phyloP scores from a whole-genome alignment of 768 basidiomycete genomes.

The Tricholomella constricta region DNA sequence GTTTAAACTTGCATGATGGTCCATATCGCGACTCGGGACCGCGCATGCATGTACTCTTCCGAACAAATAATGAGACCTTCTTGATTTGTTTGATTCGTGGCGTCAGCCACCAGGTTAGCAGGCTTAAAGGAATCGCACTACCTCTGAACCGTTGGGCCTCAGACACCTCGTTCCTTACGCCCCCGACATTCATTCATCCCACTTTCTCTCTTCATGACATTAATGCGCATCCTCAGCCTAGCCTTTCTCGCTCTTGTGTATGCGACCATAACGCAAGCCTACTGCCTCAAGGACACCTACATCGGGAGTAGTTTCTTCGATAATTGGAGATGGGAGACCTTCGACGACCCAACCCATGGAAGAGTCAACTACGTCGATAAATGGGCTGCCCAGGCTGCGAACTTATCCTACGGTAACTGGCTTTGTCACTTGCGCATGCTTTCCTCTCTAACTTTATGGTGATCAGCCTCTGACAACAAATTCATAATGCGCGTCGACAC shows the following conservation, averaged over 20 bases:
- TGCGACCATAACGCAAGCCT: conserved; percentile 2
- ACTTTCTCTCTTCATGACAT: conserved; percentile 4
- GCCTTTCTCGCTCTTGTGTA: conserved; percentile 4
- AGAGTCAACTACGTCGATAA: conserved; percentile 58
- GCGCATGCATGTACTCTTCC: conserved; percentile 5
- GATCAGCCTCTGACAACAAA: conserved; percentile 36
- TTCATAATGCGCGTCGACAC: conserved; percentile 64
- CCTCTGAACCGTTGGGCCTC: not conserved
- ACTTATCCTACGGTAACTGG: conserved; percentile 51
- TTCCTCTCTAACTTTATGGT: not conserved
- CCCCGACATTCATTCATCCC: conserved; percentile 4
- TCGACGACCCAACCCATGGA: conserved; percentile 66
- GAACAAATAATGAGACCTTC: conserved; percentile 6
- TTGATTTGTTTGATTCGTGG: not conserved
- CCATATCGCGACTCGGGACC: not conserved
- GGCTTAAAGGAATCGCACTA: not conserved
- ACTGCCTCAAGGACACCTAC: conserved; percentile 12
- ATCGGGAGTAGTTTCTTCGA: conserved; percentile 40
- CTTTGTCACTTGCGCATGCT: not conserved
- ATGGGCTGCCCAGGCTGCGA: conserved; percentile 38
- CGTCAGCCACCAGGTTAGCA: not conserved
- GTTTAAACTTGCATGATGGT: not conserved
- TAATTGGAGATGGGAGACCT: conserved; percentile 50
- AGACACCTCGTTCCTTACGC: not conserved
- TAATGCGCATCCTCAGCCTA: not conserved